A percentile compares a stretch with the other conserved stretches of the same genome.
Conservation (phyloP, 148 eudicot genomes). For the Gaultheria prostrata region DNA sequence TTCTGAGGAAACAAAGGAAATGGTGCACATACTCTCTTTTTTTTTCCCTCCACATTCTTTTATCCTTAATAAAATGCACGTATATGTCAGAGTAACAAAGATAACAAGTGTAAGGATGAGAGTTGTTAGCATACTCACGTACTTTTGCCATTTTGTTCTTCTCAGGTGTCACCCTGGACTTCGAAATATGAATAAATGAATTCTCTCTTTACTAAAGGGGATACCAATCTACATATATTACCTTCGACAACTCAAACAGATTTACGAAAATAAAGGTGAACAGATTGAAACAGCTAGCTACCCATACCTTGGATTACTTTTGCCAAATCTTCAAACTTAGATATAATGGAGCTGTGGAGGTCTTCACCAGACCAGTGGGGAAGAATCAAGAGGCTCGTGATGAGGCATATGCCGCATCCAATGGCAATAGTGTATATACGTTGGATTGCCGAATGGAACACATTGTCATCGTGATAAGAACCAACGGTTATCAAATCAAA, state of each 20-base stretch:
- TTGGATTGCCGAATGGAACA: constrained; percentile 3
- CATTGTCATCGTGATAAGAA: constrained; percentile 12
- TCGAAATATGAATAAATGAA: neutral
- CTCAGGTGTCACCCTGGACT: neutral
- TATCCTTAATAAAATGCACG: neutral
- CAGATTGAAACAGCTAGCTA: neutral
- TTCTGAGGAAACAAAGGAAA: neutral
- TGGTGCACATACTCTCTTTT: neutral
- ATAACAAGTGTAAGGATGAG: neutral
- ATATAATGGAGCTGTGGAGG: constrained; percentile 16
- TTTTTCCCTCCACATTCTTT: neutral
- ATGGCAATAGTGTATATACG: constrained; percentile 17
- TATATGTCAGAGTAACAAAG: neutral
- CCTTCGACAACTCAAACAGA: neutral
- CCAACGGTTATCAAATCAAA: constrained; percentile 18
- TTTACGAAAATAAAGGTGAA: neutral
- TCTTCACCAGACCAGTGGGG: constrained; percentile 23
- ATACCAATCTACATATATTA: neutral
- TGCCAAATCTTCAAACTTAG: constrained; percentile 22
- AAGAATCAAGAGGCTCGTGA: constrained; percentile 22
- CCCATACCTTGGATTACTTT: constrained; percentile 21
- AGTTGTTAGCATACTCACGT: neutral
- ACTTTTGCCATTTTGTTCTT: neutral
- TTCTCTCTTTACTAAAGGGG: neutral
- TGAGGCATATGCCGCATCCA: constrained; percentile 19